Evolutionary conservation across 306 rosid species (phyloP), one percentile per base, ranked within the genome.

Genomic region (Inga leiocalycina): DNA sequence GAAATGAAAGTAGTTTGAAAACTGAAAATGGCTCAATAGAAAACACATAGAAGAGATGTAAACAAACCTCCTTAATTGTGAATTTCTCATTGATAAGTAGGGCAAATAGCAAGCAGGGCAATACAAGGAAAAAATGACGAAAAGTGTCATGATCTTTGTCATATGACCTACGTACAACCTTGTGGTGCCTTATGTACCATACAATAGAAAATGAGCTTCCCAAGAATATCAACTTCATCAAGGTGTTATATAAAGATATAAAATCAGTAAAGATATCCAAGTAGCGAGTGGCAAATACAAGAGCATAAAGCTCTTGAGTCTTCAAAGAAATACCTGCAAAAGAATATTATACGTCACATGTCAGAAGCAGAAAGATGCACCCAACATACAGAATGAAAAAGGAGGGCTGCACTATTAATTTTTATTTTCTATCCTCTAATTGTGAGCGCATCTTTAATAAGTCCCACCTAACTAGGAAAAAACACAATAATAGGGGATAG

Each of bases 91-190:
- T 85, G 76, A 93, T 85, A 83, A 91, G 45, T 52, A 94, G 84
- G 45, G 98, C 96, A 82, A 94, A 85, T 34, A 91, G 19, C 10
- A 94, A 80, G 89, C 97, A 94, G 81, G 98, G 98, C 71, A 90
- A 73, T 66, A 88, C 48, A 44, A 94, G 92, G 86, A 91, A 88
- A 77, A 80, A 74, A 84, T 94, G 89, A 48, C 94, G 96, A 86
- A 92, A 94, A 15, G 97, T 94, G 74, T 94, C 98, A 70, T 94
- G 97, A 77, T 93, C 97, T 85, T 86, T 94, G 84, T 94, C 97
- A 74, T 94, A 94, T 37, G 98, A 92, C 82, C 97, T 88, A 62
- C 93, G 94, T 48, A 94, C 98, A 75, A 89, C 74, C 84, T 86
- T 92, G 84, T 94, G 98, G 77, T 82, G 89, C 80, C 97, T 85